Evolutionary conservation across 768 basidiomycete genomes (phyloP).

Genomic region (Mycena vulgaris): DNA sequence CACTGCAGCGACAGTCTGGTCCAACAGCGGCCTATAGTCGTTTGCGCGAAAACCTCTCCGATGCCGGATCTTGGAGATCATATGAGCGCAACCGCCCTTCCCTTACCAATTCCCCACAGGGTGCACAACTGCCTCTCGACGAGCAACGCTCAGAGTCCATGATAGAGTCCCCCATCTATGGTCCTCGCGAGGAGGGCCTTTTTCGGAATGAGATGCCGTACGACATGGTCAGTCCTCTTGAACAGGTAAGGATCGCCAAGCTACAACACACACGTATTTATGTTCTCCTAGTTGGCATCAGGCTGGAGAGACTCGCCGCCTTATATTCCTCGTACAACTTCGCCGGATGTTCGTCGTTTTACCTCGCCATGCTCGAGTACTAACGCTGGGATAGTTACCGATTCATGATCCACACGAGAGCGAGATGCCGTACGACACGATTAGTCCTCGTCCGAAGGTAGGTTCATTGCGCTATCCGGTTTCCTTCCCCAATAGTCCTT

Average conservation of each 20-base stretch:
- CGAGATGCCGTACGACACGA: conserved; percentile 2
- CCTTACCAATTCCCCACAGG: background rate
- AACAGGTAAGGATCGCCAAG: conserved; percentile 16
- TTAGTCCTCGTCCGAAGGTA: conserved; percentile 5
- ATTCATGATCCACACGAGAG: background rate
- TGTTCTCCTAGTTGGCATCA: conserved; percentile 23
- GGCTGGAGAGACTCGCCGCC: conserved; percentile 24
- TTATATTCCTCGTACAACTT: conserved; percentile 5
- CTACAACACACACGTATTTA: background rate
- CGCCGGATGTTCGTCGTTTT: conserved; percentile 5
- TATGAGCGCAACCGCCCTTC: conserved; percentile 11
- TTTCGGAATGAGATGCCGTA: conserved; percentile 34
- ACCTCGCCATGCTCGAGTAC: background rate
- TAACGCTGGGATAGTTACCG: conserved; percentile 2
- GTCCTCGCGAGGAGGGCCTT: conserved; percentile 28
- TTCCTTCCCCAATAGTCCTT: background rate
- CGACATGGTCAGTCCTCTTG: conserved; percentile 35
- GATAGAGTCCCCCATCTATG: conserved; percentile 25
- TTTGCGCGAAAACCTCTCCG: conserved; percentile 19
- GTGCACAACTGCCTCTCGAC: conserved; percentile 11
- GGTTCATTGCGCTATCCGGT: background rate
- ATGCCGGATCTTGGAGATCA: conserved; percentile 24
- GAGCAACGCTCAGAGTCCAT: background rate
- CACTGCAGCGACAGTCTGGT: background rate
- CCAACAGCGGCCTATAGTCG: background rate